phyloP scores from a whole-genome alignment of 176 grass and related monocot species.

The Phoenix roebelenii region DNA sequence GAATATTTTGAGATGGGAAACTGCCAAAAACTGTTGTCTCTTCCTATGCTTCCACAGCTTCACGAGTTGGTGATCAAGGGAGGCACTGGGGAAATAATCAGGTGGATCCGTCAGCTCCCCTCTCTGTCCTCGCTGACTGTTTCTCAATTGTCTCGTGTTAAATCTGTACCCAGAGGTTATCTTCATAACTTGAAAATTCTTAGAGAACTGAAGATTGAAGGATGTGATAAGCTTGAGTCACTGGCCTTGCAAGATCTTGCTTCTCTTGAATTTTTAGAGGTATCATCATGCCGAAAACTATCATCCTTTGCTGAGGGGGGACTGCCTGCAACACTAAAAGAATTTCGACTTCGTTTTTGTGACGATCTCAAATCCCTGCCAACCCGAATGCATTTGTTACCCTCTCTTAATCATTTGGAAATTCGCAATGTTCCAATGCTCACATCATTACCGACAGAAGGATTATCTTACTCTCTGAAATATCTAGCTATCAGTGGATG shows the following conservation, averaged over 20 bases:
- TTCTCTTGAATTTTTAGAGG: constrained; percentile 15
- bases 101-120: constrained; percentile 5
- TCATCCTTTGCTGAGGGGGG: constrained; percentile 7
- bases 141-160: no score
- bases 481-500: no score
- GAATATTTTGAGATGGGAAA: constrained; percentile 19
- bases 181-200: no score
- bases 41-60: constrained; percentile 7
- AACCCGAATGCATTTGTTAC: no score
- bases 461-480: no score
- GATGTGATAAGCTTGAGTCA: no score
- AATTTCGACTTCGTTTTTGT: constrained; percentile 15
- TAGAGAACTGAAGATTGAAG: no score
- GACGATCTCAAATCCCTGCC: constrained; percentile 18
- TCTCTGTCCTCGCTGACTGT: constrained; percentile 15
- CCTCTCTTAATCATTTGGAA: no score
- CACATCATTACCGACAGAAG: no score
- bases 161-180: no score
- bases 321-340: constrained; percentile 2
- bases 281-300: constrained; percentile 28
- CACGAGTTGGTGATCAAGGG: not conserved
- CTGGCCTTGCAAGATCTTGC: not conserved
- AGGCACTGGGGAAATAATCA: not conserved
- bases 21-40: constrained; percentile 2
- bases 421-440: no score